Base-by-base conservation (phyloP, 1,284 basidiomycete genomes). In the Polyporus tsugae region DNA sequence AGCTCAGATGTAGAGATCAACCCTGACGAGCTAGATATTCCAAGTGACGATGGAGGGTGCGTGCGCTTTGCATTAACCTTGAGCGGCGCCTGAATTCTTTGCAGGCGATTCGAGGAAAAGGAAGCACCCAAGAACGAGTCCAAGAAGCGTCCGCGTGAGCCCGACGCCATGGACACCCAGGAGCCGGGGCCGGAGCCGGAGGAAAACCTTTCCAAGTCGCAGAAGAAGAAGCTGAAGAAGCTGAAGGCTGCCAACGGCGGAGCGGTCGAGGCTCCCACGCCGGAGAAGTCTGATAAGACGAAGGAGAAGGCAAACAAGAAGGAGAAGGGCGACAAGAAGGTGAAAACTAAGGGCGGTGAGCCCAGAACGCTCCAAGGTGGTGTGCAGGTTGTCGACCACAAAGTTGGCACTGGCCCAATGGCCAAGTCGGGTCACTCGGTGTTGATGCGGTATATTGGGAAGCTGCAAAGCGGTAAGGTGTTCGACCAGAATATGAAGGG, bases 401-500 rank as follows among this genome's bases (percentile, higher is more conserved):
- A 91, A 78, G 77, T 89, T 57, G 97, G 97, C 62, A 87, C 86
- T 10, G 97, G 97, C 25, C 90, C 93, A 41, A 84, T 85, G 76
- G 96, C 95, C 42, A 98, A 97, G 85, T 87, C 90, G 66, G 97
- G 97, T 57, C 90, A 93, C 82, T 90, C 85, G 67, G 87, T 98
- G 65, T 85, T 85, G 71, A 95, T 99, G 93, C 87, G 95, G 64
- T 97, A 97, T 80, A 89, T 96, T 74, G 97, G 95, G 75, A 97
- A 96, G 83, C 87, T 98, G 59, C 82, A 83, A 72, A 91, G 92
- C 78, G 96, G 95, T 74, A 95, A 93, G 79, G 80, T 93, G 57
- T 98, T 98, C 76, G 97, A 99, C 82, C 85, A 89, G 78, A 98
- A 98, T 82, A 91, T 88, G 70, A 92, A 90, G 78, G 97, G 97